Percentiles rank a stretch among this genome's conserved stretches.
Evolutionary conservation across 768 basidiomycete genomes (phyloP).

Genomic region (Cubamyces lactineus): DNA sequence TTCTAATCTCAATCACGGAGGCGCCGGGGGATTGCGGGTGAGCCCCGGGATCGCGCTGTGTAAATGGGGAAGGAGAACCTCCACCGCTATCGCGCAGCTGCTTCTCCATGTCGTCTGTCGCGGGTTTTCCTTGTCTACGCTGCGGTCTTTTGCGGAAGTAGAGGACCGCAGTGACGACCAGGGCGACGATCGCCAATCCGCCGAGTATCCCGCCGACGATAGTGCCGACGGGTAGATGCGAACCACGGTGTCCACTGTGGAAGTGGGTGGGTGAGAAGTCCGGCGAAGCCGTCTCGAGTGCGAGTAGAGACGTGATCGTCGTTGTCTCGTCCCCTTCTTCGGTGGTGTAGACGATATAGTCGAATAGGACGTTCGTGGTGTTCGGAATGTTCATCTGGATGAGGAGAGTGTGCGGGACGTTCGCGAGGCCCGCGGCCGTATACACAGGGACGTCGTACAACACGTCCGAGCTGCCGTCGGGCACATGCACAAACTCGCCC

Average conservation of each 20-base stretch:
- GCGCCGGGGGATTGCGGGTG: too few species aligned
- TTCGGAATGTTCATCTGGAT: neutral
- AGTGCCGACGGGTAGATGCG: neutral
- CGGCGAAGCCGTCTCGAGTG: too few species aligned
- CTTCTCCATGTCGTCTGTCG: conserved; percentile 5
- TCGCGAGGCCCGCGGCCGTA: conserved; percentile 1
- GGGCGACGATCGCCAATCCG: conserved; percentile 6
- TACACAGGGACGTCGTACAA: conserved; percentile 12
- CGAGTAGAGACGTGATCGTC: neutral
- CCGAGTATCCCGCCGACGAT: conserved; percentile 18
- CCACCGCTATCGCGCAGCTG: neutral
- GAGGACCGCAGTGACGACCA: conserved; percentile 1
- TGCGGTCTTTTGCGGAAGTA: conserved; percentile 2
- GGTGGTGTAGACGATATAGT: conserved; percentile 17
- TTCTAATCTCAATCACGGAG: too few species aligned
- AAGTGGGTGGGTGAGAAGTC: neutral
- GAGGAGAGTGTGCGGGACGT: conserved; percentile 7
- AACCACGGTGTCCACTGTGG: neutral
- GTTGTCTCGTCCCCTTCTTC: neutral
- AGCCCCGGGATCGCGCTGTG: neutral
- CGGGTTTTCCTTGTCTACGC: neutral
- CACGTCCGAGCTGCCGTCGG: neutral
- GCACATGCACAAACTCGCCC: conserved; percentile 1
- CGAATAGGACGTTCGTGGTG: conserved; percentile 7
- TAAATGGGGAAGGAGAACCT: neutral